Conservation (phyloP, 495 filamentous ascomycete species). For the Entonaema liquescens region DNA sequence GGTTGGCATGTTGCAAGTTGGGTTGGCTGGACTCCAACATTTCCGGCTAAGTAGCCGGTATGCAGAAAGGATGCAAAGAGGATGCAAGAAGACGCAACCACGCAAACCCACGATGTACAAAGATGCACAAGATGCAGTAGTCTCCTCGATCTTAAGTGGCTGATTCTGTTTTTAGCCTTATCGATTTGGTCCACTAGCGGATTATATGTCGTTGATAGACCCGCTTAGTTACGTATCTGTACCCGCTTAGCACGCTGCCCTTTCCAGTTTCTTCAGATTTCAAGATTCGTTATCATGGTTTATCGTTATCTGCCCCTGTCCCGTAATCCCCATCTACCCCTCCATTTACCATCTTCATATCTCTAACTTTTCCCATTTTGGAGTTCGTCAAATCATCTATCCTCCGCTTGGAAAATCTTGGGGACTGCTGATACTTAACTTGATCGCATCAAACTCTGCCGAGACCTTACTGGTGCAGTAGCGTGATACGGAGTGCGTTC, state of each 20-base stretch:
- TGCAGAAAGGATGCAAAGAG: slow-evolving; percentile 1
- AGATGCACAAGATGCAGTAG: slow-evolving; percentile 42
- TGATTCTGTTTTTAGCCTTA: slow-evolving; percentile 25
- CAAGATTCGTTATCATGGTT: background rate
- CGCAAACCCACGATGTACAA: background rate
- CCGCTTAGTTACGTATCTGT: slow-evolving; percentile 8
- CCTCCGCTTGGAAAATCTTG: slow-evolving; percentile 10
- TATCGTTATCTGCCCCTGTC: background rate
- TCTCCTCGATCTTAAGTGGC: slow-evolving; percentile 15
- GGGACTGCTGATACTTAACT: slow-evolving; percentile 12
- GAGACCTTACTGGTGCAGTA: slow-evolving; percentile 36
- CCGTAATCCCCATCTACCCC: background rate
- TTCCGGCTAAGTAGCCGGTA: slow-evolving; percentile 11
- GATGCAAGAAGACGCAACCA: slow-evolving; percentile 12
- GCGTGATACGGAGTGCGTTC: slow-evolving; percentile 26
- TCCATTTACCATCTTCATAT: slow-evolving; percentile 16
- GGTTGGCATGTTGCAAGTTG: slow-evolving; percentile 10
- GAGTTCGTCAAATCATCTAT: slow-evolving; percentile 9
- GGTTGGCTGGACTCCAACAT: slow-evolving; percentile 2
- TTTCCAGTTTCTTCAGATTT: slow-evolving; percentile 1
- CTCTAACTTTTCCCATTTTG: slow-evolving; percentile 18
- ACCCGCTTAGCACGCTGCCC: background rate
- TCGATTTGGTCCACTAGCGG: slow-evolving; percentile 12
- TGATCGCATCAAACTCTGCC: slow-evolving; percentile 18
- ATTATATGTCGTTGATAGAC: slow-evolving; percentile 4